Evolutionary conservation across 2,329 filamentous ascomycete species (phyloP).

Genomic region (Exserohilum turcica): DNA sequence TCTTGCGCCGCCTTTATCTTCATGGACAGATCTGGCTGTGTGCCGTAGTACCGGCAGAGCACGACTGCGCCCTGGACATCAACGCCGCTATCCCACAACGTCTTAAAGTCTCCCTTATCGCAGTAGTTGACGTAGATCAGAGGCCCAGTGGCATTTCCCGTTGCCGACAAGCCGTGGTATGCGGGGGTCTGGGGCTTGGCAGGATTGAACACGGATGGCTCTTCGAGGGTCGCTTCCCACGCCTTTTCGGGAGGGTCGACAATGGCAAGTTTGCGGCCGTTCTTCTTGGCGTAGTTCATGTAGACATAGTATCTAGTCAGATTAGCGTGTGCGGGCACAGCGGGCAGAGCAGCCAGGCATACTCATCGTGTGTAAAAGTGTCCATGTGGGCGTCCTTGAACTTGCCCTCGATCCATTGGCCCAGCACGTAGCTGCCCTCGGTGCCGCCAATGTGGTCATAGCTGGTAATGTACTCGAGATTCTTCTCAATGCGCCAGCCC

Average conservation of each 20-base stretch:
- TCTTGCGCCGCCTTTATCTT: constrained; percentile 91
- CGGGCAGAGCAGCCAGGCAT: constrained; percentile 22
- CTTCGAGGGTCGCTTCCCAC: constrained; percentile 86
- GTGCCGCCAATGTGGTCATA: constrained; percentile 95
- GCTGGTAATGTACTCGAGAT: constrained; percentile 75
- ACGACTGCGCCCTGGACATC: constrained; percentile 80
- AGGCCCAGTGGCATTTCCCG: constrained; percentile 83
- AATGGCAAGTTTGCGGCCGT: constrained; percentile 81
- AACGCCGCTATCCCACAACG: constrained; percentile 71
- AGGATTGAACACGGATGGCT: constrained; percentile 71
- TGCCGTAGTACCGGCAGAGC: constrained; percentile 79
- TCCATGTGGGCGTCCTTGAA: constrained; percentile 77
- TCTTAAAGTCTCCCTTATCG: constrained; percentile 79
- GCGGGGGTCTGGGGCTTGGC: constrained; percentile 67
- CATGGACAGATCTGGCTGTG: constrained; percentile 71
- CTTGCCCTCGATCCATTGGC: constrained; percentile 79
- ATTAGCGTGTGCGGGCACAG: constrained; percentile 19
- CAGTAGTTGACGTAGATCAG: constrained; percentile 94
- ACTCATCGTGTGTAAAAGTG: constrained; percentile 72
- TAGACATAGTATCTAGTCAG: constrained; percentile 72
- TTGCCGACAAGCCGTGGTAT: constrained; percentile 88
- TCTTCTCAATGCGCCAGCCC: constrained; percentile 65
- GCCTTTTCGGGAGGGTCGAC: constrained; percentile 68
- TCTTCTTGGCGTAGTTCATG: constrained; percentile 82
- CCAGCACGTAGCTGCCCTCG: constrained; percentile 85